Evolutionary conservation across 1,139 yeast species (phyloP).

Genomic region (Yamadazyma dushanensis): DNA sequence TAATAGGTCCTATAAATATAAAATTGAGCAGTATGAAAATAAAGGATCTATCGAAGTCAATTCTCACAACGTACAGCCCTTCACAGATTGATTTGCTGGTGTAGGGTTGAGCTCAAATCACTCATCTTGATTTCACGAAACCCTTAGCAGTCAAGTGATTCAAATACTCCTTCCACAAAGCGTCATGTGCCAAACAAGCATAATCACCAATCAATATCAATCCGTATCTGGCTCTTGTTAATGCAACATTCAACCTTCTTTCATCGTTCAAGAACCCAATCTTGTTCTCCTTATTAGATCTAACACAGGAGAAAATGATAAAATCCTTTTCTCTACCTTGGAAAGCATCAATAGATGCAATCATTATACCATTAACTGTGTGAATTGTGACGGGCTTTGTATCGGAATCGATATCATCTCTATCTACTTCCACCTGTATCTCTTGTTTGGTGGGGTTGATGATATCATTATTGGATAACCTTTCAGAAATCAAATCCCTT

Average conservation of each 20-base stretch:
- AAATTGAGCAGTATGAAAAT: too few species aligned
- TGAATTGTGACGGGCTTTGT: slow-evolving; percentile 58
- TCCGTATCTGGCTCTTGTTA: slow-evolving; percentile 63
- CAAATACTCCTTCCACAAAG: slow-evolving; percentile 58
- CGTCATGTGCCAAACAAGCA: slow-evolving; percentile 47
- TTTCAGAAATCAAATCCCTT: slow-evolving; percentile 57
- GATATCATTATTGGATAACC: slow-evolving; percentile 48
- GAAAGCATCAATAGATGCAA: slow-evolving; percentile 68
- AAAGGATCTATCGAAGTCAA: too few species aligned
- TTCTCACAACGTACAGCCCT: too few species aligned
- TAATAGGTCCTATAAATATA: too few species aligned
- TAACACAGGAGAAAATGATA: slow-evolving; percentile 59
- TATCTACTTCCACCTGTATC: slow-evolving; percentile 52
- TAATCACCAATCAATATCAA: slow-evolving; percentile 58
- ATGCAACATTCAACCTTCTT: slow-evolving; percentile 60
- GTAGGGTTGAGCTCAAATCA: not conserved
- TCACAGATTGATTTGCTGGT: too few species aligned
- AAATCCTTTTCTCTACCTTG: slow-evolving; percentile 67
- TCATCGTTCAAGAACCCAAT: slow-evolving; percentile 61
- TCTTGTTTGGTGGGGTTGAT: slow-evolving; percentile 56
- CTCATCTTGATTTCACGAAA: slow-evolving; percentile 12
- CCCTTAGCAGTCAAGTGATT: slow-evolving; percentile 28
- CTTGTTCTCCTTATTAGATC: slow-evolving; percentile 50
- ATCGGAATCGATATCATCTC: slow-evolving; percentile 53
- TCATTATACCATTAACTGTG: slow-evolving; percentile 63